Percentiles rank a stretch among this genome's conserved stretches.
These are phyloP conservation scores for Desmodesmus armatus DNA, from an alignment of 139 green algal genomes.

Conservation along the genomic window DNA sequence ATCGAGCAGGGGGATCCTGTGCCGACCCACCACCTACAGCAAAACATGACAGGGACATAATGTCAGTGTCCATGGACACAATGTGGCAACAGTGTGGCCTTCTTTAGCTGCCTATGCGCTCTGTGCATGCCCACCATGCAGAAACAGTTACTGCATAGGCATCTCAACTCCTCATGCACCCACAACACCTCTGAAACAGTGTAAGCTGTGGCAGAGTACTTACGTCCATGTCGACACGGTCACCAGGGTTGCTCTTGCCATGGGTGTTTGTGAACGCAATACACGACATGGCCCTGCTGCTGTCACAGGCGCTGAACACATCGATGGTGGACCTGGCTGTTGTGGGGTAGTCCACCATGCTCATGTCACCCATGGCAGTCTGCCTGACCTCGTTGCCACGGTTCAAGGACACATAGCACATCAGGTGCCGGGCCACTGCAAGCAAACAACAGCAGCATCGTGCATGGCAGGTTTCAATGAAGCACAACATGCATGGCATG, in stretches of 20 bases:
- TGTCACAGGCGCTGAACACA: no score
- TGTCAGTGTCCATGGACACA: background rate
- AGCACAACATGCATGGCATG: no score
- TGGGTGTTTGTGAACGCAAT: background rate
- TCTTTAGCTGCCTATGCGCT: background rate
- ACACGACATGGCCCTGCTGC: background rate
- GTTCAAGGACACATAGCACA: no score
- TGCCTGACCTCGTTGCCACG: no score
- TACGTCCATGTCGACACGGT: conserved; percentile 15
- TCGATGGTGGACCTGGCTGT: no score
- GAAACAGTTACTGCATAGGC: background rate
- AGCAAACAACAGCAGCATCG: no score
- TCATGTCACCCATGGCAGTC: no score
- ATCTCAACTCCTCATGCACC: background rate
- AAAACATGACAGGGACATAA: background rate
- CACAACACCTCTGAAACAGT: background rate
- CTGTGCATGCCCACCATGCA: background rate
- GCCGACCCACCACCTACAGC: background rate
- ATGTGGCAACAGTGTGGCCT: background rate
- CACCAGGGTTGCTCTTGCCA: conserved; percentile 14
- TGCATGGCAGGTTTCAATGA: no score
- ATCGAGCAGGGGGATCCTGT: background rate
- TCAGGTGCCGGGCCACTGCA: no score
- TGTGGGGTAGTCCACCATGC: no score
- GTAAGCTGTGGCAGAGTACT: background rate